A percentile compares a stretch with the other conserved stretches of the same genome.
These are phyloP conservation scores for Schizopora paradoxa DNA, from an alignment of 1,284 basidiomycete genomes.

Conservation along the genomic window DNA sequence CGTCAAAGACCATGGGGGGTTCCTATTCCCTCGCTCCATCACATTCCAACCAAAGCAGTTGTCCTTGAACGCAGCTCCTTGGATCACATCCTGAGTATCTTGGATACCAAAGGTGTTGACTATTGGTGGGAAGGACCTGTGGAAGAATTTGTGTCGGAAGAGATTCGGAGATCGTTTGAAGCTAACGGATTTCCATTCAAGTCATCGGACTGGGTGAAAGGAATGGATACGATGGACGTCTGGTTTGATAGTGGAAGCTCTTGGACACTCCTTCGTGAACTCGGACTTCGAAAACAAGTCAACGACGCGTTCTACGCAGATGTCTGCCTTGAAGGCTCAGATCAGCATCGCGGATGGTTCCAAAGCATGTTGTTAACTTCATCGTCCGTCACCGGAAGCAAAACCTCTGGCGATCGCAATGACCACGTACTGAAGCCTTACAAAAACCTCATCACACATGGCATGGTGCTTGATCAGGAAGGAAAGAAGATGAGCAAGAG, in stretches of 20 bases:
- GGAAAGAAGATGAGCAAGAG: constrained; percentile 99
- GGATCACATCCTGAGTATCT: constrained; percentile 71
- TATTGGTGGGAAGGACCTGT: constrained; percentile 93
- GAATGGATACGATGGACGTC: constrained; percentile 96
- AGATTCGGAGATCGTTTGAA: constrained; percentile 31
- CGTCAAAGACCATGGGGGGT: constrained; percentile 98
- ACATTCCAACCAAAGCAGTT: constrained; percentile 56
- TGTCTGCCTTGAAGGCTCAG: constrained; percentile 91
- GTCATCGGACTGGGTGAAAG: constrained; percentile 58
- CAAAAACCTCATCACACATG: constrained; percentile 85
- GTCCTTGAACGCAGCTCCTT: constrained; percentile 69
- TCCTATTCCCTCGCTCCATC: constrained; percentile 89
- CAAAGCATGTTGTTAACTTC: constrained; percentile 91
- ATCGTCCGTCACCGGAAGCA: constrained; percentile 27
- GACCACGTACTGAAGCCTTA: constrained; percentile 56
- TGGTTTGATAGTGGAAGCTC: constrained; percentile 99
- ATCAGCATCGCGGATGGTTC: constrained; percentile 99
- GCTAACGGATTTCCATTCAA: constrained; percentile 36
- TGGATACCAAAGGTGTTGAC: constrained; percentile 69
- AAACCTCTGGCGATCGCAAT: constrained; percentile 20
- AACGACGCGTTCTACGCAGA: constrained; percentile 58
- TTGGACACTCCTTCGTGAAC: constrained; percentile 75
- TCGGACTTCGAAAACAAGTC: constrained; percentile 26
- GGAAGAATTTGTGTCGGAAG: constrained; percentile 75
- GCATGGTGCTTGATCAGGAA: constrained; percentile 89